Base-by-base conservation (phyloP, 306 rosid species). In the Ziziphus jujuba region DNA sequence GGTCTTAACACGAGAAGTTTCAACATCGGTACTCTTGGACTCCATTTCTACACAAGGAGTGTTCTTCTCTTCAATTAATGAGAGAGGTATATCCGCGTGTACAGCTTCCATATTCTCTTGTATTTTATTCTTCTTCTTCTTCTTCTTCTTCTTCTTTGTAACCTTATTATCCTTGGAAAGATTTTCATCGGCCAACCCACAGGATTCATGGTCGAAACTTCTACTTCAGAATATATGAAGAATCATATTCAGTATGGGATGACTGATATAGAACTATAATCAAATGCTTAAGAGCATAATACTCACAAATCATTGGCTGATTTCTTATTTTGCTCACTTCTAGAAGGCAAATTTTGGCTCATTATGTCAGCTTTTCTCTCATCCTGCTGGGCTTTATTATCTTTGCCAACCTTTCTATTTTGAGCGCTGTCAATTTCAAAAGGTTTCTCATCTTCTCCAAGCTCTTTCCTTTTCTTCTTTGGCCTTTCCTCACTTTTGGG, bases 101-200 rank as follows among this genome's bases (percentile, higher is more conserved):
- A 38, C 65, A 47, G 66, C 75, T 48, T 80, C 85, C 45, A 51
- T 66, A 45, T 63, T 74, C 58, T 85, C 79, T 51, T 69, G 54
- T 56, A 73, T 76, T 77, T 76, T 89, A 52, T 71, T 80, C 70
- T 74, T 87, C 67, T 82, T 90, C 82, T 80, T 91, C 80, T 69
- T 73, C 55, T 86, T 69, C 71, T 72, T 87, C 73, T 78, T 84
- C 63, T 81, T 80, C 70, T 71, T 82, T 28, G n/a, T n/a, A 35
- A 36, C 6, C 9, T 40, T 40, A 10, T 3, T 40, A 40, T 69
- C 81, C 55, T 55, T 75, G 19, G 80, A 70, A 49, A 73, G 80
- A 61, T 72, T 74, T 75, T 66, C 82, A 72, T 69, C 75, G 63
- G 81, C 69, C 35, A 62, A 17, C 66, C 71, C 78, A 66, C 44